Base-by-base conservation (phyloP, 1,139 yeast genomes). In the Yamadazyma songkhlaensis region DNA sequence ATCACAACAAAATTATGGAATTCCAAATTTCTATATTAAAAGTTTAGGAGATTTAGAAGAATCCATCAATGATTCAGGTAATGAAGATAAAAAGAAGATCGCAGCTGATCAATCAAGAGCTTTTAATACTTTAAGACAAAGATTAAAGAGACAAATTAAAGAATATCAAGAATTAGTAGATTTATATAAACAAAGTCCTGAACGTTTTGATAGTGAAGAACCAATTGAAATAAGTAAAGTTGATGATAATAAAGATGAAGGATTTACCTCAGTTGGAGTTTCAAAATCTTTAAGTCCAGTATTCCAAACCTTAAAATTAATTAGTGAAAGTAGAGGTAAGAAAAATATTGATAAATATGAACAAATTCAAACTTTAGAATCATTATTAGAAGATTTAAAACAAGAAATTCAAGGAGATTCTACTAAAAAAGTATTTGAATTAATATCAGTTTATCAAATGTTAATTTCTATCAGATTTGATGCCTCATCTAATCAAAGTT, bases 241-340 rank as follows among this genome's bases (percentile, higher is more conserved):
- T 30, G 43, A 43, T 15, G 47, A 44, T 21, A 53, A 53, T 11
- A 62, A 45, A 13, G 50, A 41, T 32, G 49, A 43, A 14, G 53
- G 46, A 9, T 49, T 41, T 34, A 48, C 47, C 9, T 30, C 51
- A 20, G 45, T 44, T 29, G 50, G 48, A 29, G 46, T 48, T 21
- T 49, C 49, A 34, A 60, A 61, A 43, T 52, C 51, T 23, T 57
- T 67, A 50, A 61, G 70, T 46, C 71, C 73, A 15, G 81, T 90
- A 39, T 88, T 90, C 71, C 72, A 81, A 43, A 79, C 86, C 31
- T 74, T 92, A 58, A 79, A 83, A 58, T 67, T 79, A 39, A 81
- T 94, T 44, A 71, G 86, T 46, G 98, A 92, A 62, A 75, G 90
- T 35, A 84, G 98, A 66, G 98, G 98, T 72, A 90, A 90, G 72